Evolutionary conservation across 2,329 filamentous ascomycete species (phyloP), one percentile per base, ranked within the genome.

Genomic region (Madurella fahalii): DNA sequence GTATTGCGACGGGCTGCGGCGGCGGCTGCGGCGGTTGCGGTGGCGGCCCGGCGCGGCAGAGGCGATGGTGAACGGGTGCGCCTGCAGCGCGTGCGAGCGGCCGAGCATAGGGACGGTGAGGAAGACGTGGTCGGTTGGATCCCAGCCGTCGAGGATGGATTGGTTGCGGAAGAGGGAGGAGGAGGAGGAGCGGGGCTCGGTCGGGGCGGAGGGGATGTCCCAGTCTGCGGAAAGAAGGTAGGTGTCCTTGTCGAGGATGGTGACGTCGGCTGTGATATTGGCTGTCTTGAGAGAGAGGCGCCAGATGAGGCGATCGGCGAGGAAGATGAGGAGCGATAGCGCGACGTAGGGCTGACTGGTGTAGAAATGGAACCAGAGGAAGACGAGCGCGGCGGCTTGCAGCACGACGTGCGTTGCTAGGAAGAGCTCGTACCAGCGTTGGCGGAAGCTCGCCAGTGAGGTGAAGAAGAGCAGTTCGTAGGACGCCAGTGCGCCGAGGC

Each of bases 11-110:
- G 34, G 13, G 11, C 11, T 4, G 9, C 20, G 40, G 52, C 43
- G 25, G 20, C 1, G 81, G 79, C 11, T n/a, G 50, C 34, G 42
- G 37, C 1, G 81, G 79, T 9, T 82, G 18, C 20, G 9, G 37
- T n/a, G 47, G 15, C 48, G 39, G 2, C 57, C 51, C 13, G 61
- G 60, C 5, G 62, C 81, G 0, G 77, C 76, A 2, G 83, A 86
- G 15, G 83, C 79, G 52, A 87, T 85, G 9, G 83, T 86, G 67
- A 87, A 87, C 0, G 84, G 84, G 63, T 87, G 84, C 0, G 83
- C 75, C 67, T 87, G 84, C 1, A 85, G 64, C 2, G 70, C 64
- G 62, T 85, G 77, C 51, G 72, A 76, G 2, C 69, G 67, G 2
- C 77, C 77, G 5, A 87, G 72, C 0, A 69, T 70, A 0, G 83